phyloP scores from a whole-genome alignment of 1,284 basidiomycete genomes.

The Bondarzewia mesenterica region DNA sequence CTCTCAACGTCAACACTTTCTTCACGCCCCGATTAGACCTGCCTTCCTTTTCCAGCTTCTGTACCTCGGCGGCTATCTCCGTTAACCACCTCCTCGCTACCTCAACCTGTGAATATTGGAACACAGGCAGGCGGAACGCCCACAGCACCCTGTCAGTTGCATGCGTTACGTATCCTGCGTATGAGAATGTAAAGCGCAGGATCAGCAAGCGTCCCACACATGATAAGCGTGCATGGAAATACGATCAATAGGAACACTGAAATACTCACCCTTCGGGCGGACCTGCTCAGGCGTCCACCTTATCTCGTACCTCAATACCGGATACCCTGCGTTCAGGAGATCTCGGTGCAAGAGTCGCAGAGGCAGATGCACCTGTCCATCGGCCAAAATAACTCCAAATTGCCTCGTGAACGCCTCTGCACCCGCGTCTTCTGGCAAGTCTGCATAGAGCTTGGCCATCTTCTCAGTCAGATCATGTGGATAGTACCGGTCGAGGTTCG shows the following conservation, averaged over 20 bases:
- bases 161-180: conserved; percentile 60
- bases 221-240: too few relatives aligned
- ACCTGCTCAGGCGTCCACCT: conserved; percentile 58
- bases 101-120: conserved; percentile 33
- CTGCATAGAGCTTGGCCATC: conserved; percentile 38
- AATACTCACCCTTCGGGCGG: conserved; percentile 42
- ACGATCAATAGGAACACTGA: too few relatives aligned
- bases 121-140: conserved; percentile 33
- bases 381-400: conserved; percentile 56
- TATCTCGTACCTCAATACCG: conserved; percentile 61
- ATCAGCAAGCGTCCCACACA: background rate
- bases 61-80: conserved; percentile 33
- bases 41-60: conserved; percentile 26
- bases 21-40: conserved; percentile 23
- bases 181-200: background rate
- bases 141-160: conserved; percentile 49
- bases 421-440: conserved; percentile 27
- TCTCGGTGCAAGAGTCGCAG: conserved; percentile 56
- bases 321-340: conserved; percentile 44
- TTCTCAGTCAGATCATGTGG: conserved; percentile 34
- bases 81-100: conserved; percentile 46
- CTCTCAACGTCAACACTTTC: conserved; percentile 39
- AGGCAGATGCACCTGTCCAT: conserved; percentile 65
- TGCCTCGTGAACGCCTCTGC: conserved; percentile 34
- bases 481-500: conserved; percentile 59